Evolutionary conservation across 768 basidiomycete genomes (phyloP).

Genomic region (Russula olivacea): DNA sequence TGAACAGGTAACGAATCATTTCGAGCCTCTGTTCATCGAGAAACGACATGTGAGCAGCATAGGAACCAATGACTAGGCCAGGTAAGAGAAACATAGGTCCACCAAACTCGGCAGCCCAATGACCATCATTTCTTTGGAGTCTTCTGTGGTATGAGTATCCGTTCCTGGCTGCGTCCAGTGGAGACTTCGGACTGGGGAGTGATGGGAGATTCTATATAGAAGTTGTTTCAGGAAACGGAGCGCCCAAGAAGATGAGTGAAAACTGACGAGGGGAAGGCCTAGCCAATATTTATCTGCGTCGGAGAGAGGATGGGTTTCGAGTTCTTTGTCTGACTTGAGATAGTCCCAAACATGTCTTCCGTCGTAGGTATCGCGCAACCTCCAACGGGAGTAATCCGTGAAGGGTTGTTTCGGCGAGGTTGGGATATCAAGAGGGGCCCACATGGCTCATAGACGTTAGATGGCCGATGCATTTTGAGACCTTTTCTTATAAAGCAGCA

Average conservation of each 20-base stretch:
- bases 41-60: slow-evolving; percentile 81
- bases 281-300: slow-evolving; percentile 85
- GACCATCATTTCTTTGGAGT: slow-evolving; percentile 84
- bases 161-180: slow-evolving; percentile 76
- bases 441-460: slow-evolving; percentile 12
- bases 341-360: slow-evolving; percentile 88
- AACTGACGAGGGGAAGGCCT: slow-evolving; percentile 63
- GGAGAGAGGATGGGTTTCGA: slow-evolving; percentile 66
- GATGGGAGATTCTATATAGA: slow-evolving; percentile 50
- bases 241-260: neutral
- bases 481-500: too few relatives aligned
- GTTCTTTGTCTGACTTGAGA: slow-evolving; percentile 57
- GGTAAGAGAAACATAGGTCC: slow-evolving; percentile 84
- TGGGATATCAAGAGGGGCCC: slow-evolving; percentile 44
- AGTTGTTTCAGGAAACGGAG: slow-evolving; percentile 2
- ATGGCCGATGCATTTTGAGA: neutral
- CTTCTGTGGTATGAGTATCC: slow-evolving; percentile 87
- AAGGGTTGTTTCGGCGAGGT: slow-evolving; percentile 50
- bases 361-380: slow-evolving; percentile 64
- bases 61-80: slow-evolving; percentile 91
- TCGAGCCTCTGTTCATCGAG: slow-evolving; percentile 76
- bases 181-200: slow-evolving; percentile 55
- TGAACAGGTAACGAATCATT: slow-evolving; percentile 88
- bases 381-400: slow-evolving; percentile 79
- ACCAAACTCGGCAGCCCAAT: slow-evolving; percentile 93